phyloP scores from a whole-genome alignment of 2,329 filamentous ascomycete genomes.

The Monosporascus sp. region DNA sequence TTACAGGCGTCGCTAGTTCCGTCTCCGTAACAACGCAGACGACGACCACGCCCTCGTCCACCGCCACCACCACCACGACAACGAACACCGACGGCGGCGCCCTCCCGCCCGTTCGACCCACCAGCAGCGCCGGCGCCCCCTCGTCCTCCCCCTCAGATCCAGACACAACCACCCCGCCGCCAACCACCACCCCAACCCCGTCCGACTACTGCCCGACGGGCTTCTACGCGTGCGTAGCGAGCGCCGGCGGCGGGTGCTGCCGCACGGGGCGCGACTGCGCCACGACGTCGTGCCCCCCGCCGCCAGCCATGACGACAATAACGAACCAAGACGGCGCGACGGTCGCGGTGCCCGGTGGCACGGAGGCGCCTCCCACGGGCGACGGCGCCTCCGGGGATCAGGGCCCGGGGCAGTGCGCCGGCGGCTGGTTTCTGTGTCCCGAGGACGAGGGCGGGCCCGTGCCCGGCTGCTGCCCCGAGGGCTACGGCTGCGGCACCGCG shows the following conservation, averaged over 20 bases:
- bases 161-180: constrained; percentile 19
- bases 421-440: constrained; percentile 72
- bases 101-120: constrained; percentile 25
- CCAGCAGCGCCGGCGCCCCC: constrained; percentile 27
- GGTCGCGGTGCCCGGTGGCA: constrained; percentile 57
- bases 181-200: constrained; percentile 20
- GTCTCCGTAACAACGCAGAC: constrained; percentile 31
- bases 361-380: constrained; percentile 35
- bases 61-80: constrained; percentile 34
- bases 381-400: constrained; percentile 25
- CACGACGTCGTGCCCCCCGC: constrained; percentile 68
- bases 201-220: constrained; percentile 69
- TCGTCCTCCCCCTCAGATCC: too few relatives aligned
- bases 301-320: constrained; percentile 54
- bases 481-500: constrained; percentile 66
- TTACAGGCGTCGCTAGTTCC: constrained; percentile 29
- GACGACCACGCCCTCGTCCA: constrained; percentile 31
- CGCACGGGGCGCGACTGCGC: constrained; percentile 81
- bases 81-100: constrained; percentile 34
- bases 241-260: constrained; percentile 80
- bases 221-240: constrained; percentile 85
- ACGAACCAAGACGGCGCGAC: constrained; percentile 66
- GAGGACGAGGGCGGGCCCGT: constrained; percentile 46
- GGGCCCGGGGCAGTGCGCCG: constrained; percentile 53
- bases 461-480: constrained; percentile 78